Base-by-base conservation (phyloP, 345 rosid species). In the Draba incana region DNA sequence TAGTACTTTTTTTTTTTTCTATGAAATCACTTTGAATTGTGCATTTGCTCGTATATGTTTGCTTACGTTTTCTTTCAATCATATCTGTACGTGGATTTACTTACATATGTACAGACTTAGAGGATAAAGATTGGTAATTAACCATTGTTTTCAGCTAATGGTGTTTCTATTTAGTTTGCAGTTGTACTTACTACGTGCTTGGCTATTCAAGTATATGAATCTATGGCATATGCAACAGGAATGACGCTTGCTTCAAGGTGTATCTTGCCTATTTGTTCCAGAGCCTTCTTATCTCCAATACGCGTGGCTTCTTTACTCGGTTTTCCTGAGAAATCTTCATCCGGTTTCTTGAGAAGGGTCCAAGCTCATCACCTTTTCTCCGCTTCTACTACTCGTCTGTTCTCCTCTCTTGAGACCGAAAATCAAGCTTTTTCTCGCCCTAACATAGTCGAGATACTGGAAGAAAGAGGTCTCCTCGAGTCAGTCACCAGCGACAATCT, bases 401-500 rank as follows among this genome's bases (percentile, higher is more conserved):
- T 75, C 74, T 64, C 83, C 24, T 78, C 86, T 64, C 79, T 41
- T 43, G 76, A 73, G 67, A 75, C 81, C 15, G 79, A 74, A 52
- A 10, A 42, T 54, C 75, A 57, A 23, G 65, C 74, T 35, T 33
- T 69, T 47, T 43, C 54, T 52, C 80, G 77, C 8, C 80, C 79
- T 55, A 88, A 88, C 68, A 88, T 93, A 12, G 70, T 93, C 1
- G 75, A 84, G 35, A 87, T 90, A 66, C 88, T 93, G 13, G 86
- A 88, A 55, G 86, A 87, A 78, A 82, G 98, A 49, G 94, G 97
- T 45, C 69, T 88, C 62, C 89, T 93, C 8, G 98, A 90, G 77
- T 90, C 95, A 42, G 4, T 87, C 45, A 90, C 97, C 62, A 83
- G 86, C 66, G 88, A 88, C 57, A 80, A 80, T 79, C 86, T 93